These are phyloP conservation scores for Globisporangium nagaii DNA, from an alignment of 352 stramenopile genomes.

Conservation along the genomic window DNA sequence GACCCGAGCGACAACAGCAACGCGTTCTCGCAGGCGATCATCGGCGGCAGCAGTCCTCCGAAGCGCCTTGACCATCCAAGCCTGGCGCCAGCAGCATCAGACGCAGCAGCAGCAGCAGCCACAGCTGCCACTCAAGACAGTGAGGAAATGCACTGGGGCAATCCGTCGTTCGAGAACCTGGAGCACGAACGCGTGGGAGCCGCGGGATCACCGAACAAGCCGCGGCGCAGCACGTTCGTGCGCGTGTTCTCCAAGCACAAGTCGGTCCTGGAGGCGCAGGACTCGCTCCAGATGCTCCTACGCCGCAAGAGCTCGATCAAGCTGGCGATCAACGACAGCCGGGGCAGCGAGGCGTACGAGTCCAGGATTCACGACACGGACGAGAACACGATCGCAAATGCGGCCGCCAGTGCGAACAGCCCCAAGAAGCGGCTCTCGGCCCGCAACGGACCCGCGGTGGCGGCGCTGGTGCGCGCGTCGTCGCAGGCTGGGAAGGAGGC, in stretches of 20 bases:
- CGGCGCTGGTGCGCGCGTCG: not conserved
- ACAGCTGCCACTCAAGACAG: too few species aligned
- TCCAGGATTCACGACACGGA: not conserved
- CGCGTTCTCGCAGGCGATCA: not conserved
- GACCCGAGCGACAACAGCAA: constrained; percentile 1
- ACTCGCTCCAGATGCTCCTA: constrained; percentile 30
- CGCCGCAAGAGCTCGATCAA: constrained; percentile 12
- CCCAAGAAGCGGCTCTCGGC: not conserved
- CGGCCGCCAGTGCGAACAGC: not conserved
- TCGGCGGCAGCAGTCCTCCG: not conserved
- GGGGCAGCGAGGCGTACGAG: not conserved
- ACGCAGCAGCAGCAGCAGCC: not conserved
- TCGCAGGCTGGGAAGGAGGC: not conserved
- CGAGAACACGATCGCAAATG: not conserved
- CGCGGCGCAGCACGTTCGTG: not conserved
- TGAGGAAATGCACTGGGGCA: not conserved
- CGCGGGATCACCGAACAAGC: not conserved
- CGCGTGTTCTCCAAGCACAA: constrained; percentile 15
- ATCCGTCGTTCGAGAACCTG: not conserved
- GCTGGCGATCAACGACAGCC: not conserved
- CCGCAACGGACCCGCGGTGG: not conserved
- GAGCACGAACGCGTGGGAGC: not conserved
- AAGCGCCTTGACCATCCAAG: not conserved
- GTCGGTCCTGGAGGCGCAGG: constrained; percentile 28
- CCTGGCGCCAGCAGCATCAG: not conserved